Evolutionary conservation across 306 rosid genomes (phyloP), one percentile per base, ranked within the genome.

Genomic region (Coriaria nepalensis): DNA sequence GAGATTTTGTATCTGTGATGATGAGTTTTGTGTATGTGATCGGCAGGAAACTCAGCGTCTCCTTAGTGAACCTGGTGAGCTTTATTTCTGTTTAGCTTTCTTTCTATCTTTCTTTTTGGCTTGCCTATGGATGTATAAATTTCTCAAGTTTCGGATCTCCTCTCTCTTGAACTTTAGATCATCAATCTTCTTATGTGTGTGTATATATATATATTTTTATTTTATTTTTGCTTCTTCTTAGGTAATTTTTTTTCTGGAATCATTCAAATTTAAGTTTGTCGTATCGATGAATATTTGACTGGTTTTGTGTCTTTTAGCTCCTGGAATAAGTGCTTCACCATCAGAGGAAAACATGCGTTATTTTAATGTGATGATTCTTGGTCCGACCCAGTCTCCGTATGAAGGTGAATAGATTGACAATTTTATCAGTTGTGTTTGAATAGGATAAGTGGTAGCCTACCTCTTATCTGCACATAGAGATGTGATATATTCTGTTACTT

Each of bases 31-130:
- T n/a, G 35, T 36, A 13, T 13, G n/a, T 49, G 29, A 43, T 60
- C 44, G 48, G 35, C 35, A 60, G 72, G 67, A 67, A 47, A 67
- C 72, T 37, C 72, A 67, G 67, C 61, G 72, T 56, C 72, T 67
- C 34, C 72, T 67, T 58, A 67, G 72, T 42, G 72, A 67, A 60
- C 67, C 72, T 42, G 72, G 72, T 67, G 15, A 53, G 32, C 5
- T 53, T 9, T 34, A 11, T 11, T 40, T n/a, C n/a, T n/a, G n/a
- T n/a, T 37, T 5, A 29, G 53, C 47, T 57, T 7, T 10, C 10
- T 5, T n/a, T 40, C 46, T 5, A 6, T 5, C 4, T 7, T 43
- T 43, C 6, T 10, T 2, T 8, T 6, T 5, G 13, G 15, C 34
- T 58, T 58, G 54, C 37, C 15, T 47, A 9, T 40, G 54, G 6